These are phyloP conservation scores for Trichophyton benhamiae DNA, from an alignment of 2,329 filamentous ascomycete species.

Conservation along the genomic window DNA sequence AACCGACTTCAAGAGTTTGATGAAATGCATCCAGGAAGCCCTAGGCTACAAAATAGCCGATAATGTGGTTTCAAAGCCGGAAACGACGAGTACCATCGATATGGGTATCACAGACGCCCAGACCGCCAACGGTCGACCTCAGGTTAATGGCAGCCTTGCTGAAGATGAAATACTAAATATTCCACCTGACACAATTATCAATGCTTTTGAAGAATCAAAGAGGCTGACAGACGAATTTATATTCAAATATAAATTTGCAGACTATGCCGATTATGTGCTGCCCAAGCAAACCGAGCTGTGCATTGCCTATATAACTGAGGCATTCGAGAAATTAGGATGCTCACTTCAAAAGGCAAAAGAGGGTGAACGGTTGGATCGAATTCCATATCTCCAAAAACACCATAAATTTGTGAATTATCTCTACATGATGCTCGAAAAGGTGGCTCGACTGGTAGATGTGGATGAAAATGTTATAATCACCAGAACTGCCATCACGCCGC, in stretches of 20 bases:
- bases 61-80: background rate
- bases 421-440: conserved; percentile 7
- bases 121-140: background rate
- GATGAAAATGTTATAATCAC: background rate
- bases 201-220: conserved; percentile 6
- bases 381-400: conserved; percentile 6
- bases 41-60: background rate
- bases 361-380: background rate
- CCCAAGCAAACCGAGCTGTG: conserved; percentile 6
- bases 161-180: background rate
- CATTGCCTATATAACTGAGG: conserved; percentile 8
- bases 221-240: conserved; percentile 5
- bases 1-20: conserved; percentile 4
- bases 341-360: background rate
- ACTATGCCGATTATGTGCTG: conserved; percentile 1
- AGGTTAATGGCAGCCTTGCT: background rate
- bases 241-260: conserved; percentile 2
- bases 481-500: background rate
- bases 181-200: conserved; percentile 1
- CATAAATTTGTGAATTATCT: conserved; percentile 10
- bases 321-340: conserved; percentile 5
- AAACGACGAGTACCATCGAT: background rate
- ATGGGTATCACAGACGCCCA: background rate
- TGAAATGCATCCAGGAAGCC: conserved; percentile 4
- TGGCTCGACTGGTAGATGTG: background rate